Conservation (phyloP, 2,329 filamentous ascomycete species). For the Zymoseptoria brevis region DNA sequence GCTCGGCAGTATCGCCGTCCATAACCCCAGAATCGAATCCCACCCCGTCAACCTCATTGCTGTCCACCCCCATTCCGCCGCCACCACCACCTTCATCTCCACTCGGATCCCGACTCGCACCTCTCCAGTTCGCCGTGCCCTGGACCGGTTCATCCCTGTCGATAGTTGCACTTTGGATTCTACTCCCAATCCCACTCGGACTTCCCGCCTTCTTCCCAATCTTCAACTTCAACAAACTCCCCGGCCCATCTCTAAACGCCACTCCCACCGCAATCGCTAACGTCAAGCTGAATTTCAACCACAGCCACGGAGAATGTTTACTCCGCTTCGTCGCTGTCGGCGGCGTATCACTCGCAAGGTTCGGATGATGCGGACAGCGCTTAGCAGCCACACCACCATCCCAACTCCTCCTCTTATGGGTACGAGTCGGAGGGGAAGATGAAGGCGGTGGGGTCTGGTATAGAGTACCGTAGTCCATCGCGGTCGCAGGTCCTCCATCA, state of each 20-base stretch:
- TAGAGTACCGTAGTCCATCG: conserved; percentile 21
- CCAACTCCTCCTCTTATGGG: background rate
- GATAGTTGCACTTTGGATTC: background rate
- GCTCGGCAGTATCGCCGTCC: too few relatives aligned
- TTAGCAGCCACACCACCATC: background rate
- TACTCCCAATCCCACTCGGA: background rate
- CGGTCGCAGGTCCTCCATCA: background rate
- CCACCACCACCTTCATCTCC: background rate
- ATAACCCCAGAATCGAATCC: background rate
- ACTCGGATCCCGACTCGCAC: background rate
- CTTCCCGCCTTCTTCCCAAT: background rate
- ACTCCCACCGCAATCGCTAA: conserved; percentile 42
- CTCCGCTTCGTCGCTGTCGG: conserved; percentile 1
- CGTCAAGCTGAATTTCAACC: conserved; percentile 42
- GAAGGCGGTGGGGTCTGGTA: conserved; percentile 15
- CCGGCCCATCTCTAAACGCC: conserved; percentile 41
- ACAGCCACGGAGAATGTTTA: conserved; percentile 33
- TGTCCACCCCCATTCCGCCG: background rate
- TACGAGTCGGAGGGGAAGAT: background rate
- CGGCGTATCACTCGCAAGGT: background rate
- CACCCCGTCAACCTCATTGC: background rate
- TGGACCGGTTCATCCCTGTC: too few relatives aligned
- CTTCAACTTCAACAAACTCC: conserved; percentile 28
- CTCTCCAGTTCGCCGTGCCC: background rate
- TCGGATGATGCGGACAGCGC: conserved; percentile 8